Evolutionary conservation across 441 rosid genomes (phyloP), one percentile per base, ranked within the genome.

Genomic region (Gossypium gossypioides): DNA sequence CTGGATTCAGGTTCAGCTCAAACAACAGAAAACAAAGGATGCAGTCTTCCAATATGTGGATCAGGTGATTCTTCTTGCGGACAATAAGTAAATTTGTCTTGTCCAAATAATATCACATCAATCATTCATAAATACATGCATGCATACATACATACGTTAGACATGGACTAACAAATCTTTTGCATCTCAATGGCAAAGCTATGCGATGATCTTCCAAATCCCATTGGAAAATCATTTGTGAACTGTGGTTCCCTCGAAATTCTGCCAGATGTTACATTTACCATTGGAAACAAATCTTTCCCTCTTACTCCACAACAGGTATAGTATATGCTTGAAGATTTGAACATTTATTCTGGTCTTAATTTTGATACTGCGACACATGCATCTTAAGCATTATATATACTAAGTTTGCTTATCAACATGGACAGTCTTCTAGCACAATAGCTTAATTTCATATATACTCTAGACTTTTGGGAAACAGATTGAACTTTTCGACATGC

Each of bases 1-100:
- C 72, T 83, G 92, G 89, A 69, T 85, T 71, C 89, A 88, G 77
- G 75, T 85, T 74, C 87, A 86, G 78, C 83, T 86, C 50, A 85
- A 76, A 60, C 82, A 85, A 57, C 78, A 85, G 72, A 85, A 77
- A 75, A 68, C 85, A 13, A 83, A 81, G 83, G 83, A 82, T n/a
- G 71, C 42, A 32, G 50, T 81, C 55, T 77, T 86, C 78, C 76
- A 74, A 72, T 81, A 79, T 58, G 84, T 81, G 7, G 72, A 79
- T 18, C 76, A 85, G 90, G 92, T 86, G 68, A 57, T 55, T 37
- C 15, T 44, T 40, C 64, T 19, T 6, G 24, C 18, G 21, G 13
- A 27, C 12, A 59, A 5, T 6, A 13, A 13, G 12, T 44, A 5
- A 4, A 24, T 19, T 29, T 34, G 13, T 18, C 50, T 62, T 62